Evolutionary conservation across 441 rosid genomes (phyloP).

Genomic region (Jatropha multifida): DNA sequence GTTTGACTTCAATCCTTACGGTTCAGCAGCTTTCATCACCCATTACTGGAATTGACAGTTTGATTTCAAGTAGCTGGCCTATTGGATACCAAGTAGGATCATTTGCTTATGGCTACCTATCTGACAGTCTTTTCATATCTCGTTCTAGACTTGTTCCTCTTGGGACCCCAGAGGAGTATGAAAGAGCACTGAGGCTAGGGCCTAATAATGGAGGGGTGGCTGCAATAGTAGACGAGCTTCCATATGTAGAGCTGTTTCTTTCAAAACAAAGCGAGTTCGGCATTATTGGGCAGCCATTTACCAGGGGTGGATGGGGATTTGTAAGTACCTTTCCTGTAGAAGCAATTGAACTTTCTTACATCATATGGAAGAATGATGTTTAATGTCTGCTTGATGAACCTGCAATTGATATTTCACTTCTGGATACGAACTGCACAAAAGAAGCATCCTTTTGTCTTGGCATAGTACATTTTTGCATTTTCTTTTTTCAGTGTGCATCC

Average conservation of each 20-base stretch:
- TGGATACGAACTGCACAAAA: background rate
- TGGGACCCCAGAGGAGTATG: conserved; percentile 66
- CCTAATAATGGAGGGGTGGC: conserved; percentile 70
- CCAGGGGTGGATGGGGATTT: conserved; percentile 90
- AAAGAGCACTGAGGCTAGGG: conserved; percentile 61
- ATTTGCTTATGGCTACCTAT: conserved; percentile 57
- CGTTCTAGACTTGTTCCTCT: conserved; percentile 61
- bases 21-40: conserved; percentile 81
- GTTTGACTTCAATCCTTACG: conserved; percentile 84
- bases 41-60: conserved; percentile 80
- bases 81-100: conserved; percentile 90
- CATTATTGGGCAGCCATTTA: conserved; percentile 75
- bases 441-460: background rate
- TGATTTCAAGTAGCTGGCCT: conserved; percentile 58
- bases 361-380: background rate
- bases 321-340: conserved; percentile 52
- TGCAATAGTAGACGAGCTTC: conserved; percentile 81
- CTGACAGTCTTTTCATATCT: conserved; percentile 53
- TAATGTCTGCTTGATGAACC: background rate
- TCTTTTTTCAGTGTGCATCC: background rate
- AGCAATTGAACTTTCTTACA: conserved; percentile 3
- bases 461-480: background rate
- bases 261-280: conserved; percentile 51
- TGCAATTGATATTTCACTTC: background rate
- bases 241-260: conserved; percentile 70